phyloP scores from a whole-genome alignment of 345 rosid genomes.

The Populus euphratica region DNA sequence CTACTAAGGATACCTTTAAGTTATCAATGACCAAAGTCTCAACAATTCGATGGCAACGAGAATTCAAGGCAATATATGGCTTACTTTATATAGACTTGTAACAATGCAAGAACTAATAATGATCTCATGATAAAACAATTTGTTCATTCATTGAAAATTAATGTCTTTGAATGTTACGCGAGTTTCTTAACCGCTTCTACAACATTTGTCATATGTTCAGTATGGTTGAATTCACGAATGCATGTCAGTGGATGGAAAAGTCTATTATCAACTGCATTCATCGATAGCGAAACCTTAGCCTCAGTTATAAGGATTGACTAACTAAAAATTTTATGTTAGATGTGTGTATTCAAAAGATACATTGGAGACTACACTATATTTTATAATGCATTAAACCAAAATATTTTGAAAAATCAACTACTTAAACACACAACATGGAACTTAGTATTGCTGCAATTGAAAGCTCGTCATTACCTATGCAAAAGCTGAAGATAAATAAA shows the following conservation, averaged over 20 bases:
- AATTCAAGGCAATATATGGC: no score
- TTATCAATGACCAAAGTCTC: not conserved
- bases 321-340: no score
- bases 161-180: not conserved
- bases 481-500: no score
- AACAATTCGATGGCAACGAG: no score
- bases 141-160: not conserved
- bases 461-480: not conserved
- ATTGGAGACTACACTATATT: no score
- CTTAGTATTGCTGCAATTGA: not conserved
- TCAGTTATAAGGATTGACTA: not conserved
- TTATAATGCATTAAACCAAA: no score
- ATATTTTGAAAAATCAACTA: not conserved
- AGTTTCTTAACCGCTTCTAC: not conserved
- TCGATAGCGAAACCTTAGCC: not conserved
- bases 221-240: not conserved
- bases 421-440: not conserved
- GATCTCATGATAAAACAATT: no score
- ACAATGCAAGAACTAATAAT: no score
- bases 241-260: not conserved
- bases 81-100: no score
- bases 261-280: not conserved
- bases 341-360: no score
- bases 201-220: not conserved
- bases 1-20: no score